Percentiles rank a stretch among this genome's conserved stretches.
These are phyloP conservation scores for Stephanodiscus triporus DNA, from an alignment of 108 stramenopile species.

Conservation along the genomic window DNA sequence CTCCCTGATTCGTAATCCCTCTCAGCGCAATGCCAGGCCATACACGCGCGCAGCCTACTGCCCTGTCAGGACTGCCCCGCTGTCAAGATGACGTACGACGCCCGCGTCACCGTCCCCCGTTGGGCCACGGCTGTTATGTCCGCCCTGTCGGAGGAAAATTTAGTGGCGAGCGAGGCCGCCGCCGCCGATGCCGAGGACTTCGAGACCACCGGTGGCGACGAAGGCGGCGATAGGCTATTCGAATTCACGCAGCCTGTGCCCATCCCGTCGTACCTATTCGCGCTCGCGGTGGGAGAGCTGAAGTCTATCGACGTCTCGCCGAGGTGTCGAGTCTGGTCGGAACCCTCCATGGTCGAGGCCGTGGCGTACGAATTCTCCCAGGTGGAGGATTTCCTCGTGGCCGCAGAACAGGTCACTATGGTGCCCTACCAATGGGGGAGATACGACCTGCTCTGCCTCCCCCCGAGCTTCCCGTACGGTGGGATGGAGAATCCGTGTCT, in stretches of 20 bases:
- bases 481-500: slow-evolving; percentile 98
- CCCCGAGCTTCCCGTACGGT: slow-evolving; percentile 97
- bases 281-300: slow-evolving; percentile 92
- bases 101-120: slow-evolving; percentile 79
- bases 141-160: slow-evolving; percentile 60
- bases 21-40: slow-evolving; percentile 92
- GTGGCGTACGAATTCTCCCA: slow-evolving; percentile 95
- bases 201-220: not conserved
- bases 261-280: slow-evolving; percentile 93
- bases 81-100: slow-evolving; percentile 91
- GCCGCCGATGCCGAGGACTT: slow-evolving; percentile 12
- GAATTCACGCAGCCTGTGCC: slow-evolving; percentile 90
- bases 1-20: not conserved
- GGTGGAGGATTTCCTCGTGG: slow-evolving; percentile 90
- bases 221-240: slow-evolving; percentile 36
- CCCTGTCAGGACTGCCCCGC: slow-evolving; percentile 94
- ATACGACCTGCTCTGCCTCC: slow-evolving; percentile 92
- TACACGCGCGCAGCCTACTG: slow-evolving; percentile 93
- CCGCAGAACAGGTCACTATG: slow-evolving; percentile 80
- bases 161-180: slow-evolving; percentile 3
- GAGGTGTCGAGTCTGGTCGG: slow-evolving; percentile 91
- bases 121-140: slow-evolving; percentile 97
- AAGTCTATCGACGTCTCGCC: slow-evolving; percentile 71
- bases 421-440: slow-evolving; percentile 90
- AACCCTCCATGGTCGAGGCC: slow-evolving; percentile 88